These are phyloP conservation scores for Mycena crocata DNA, from an alignment of 768 basidiomycete species.

Conservation along the genomic window DNA sequence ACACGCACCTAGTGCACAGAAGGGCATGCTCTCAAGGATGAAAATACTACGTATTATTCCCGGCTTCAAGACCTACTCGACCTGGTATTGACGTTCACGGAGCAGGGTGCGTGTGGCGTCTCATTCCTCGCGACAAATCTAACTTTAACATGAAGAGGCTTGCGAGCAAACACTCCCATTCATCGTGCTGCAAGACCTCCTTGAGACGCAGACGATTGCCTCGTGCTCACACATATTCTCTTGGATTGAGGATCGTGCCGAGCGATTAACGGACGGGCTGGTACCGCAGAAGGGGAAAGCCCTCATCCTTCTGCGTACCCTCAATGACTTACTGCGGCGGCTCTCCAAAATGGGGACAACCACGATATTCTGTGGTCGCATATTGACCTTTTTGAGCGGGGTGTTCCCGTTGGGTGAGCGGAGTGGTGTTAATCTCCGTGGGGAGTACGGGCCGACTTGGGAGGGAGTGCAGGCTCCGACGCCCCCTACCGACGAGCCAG, in stretches of 20 bases:
- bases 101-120: conserved; percentile 65
- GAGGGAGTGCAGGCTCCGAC: conserved; percentile 65
- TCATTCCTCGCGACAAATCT: not conserved
- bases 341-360: conserved; percentile 88
- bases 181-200: conserved; percentile 78
- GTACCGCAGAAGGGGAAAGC: conserved; percentile 91
- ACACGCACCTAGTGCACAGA: conserved; percentile 66
- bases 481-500: conserved; percentile 48
- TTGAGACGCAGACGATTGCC: conserved; percentile 86
- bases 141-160: conserved; percentile 61
- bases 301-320: conserved; percentile 81
- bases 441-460: conserved; percentile 87
- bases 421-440: conserved; percentile 91
- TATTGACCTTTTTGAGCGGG: conserved; percentile 86
- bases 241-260: conserved; percentile 83
- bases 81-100: conserved; percentile 79
- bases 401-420: conserved; percentile 91
- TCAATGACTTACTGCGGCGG: conserved; percentile 89
- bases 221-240: conserved; percentile 91
- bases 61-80: conserved; percentile 74
- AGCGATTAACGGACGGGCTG: conserved; percentile 80
- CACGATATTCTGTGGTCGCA: conserved; percentile 90
- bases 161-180: conserved; percentile 83
- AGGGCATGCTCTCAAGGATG: conserved; percentile 69
- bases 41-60: conserved; percentile 68